Percentiles rank a stretch among this genome's conserved stretches.
These are phyloP conservation scores for Hypoxylon intermedium DNA, from an alignment of 495 filamentous ascomycete genomes.

Conservation along the genomic window DNA sequence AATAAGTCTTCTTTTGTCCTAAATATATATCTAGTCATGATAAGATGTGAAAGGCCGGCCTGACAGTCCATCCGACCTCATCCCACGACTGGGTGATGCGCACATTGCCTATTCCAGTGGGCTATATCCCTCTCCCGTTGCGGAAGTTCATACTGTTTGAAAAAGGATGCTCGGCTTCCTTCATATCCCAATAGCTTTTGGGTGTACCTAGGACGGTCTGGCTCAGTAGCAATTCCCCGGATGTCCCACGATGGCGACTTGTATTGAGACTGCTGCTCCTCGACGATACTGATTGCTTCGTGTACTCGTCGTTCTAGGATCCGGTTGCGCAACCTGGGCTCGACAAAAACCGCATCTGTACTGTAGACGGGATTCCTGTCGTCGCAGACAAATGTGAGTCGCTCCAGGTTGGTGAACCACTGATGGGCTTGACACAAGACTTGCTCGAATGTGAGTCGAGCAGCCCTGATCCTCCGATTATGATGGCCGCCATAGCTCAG, in stretches of 20 bases:
- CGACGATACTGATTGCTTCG: constrained; percentile 8
- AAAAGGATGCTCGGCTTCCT: constrained; percentile 16
- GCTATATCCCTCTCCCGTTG: constrained; percentile 3
- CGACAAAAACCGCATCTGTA: constrained; percentile 29
- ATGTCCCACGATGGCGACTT: constrained; percentile 23
- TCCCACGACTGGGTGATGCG: neutral
- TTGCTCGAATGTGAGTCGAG: constrained; percentile 12
- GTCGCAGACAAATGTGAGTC: constrained; percentile 37
- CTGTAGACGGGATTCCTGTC: constrained; percentile 33
- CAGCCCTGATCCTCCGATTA: constrained; percentile 2
- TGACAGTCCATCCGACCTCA: neutral
- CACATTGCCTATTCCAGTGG: neutral
- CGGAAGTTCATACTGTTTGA: constrained; percentile 13
- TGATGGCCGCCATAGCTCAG: constrained; percentile 1
- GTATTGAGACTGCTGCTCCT: constrained; percentile 4
- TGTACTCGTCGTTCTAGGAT: constrained; percentile 29
- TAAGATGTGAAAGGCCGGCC: too few relatives aligned
- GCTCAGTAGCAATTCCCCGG: constrained; percentile 24
- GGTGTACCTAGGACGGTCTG: constrained; percentile 10
- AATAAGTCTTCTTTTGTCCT: too few relatives aligned
- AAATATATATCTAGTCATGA: too few relatives aligned
- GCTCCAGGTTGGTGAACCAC: constrained; percentile 25
- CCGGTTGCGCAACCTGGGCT: constrained; percentile 19
- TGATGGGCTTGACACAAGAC: constrained; percentile 15
- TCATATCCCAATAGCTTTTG: constrained; percentile 22